Conservation (phyloP, 2,329 filamentous ascomycete species). For the Venturia pyrina region DNA sequence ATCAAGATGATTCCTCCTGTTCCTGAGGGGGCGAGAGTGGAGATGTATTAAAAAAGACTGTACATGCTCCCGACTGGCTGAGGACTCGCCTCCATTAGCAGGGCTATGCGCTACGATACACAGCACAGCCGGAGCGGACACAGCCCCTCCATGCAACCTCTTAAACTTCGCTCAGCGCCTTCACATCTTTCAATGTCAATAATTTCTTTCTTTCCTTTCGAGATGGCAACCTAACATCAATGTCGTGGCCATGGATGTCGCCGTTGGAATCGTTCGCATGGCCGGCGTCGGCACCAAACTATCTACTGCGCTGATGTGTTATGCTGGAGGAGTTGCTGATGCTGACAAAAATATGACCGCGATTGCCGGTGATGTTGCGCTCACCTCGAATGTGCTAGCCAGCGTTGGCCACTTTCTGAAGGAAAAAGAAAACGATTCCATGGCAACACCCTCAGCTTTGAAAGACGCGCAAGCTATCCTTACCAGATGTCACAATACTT, state of each 20-base stretch:
- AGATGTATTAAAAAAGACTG: no score
- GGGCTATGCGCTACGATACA: not conserved
- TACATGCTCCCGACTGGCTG: not conserved
- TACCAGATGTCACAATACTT: not conserved
- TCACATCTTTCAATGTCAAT: not conserved
- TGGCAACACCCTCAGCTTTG: not conserved
- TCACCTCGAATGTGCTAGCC: conserved; percentile 20
- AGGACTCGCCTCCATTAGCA: not conserved
- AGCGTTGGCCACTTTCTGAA: conserved; percentile 17
- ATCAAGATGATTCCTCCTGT: no score
- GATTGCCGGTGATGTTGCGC: conserved; percentile 20
- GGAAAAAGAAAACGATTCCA: not conserved
- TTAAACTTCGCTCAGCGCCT: not conserved
- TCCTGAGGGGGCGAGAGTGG: no score
- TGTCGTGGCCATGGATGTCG: not conserved
- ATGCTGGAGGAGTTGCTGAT: conserved; percentile 16
- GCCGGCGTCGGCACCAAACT: conserved; percentile 19
- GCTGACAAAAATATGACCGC: conserved; percentile 20
- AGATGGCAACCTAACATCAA: not conserved
- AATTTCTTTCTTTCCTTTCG: not conserved
- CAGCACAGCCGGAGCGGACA: not conserved
- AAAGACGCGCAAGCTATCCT: not conserved
- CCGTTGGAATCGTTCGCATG: conserved; percentile 8
- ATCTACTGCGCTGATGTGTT: conserved; percentile 19
- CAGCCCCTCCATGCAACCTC: not conserved